Evolutionary conservation across 768 basidiomycete genomes (phyloP).

Genomic region (Boletus huronensis): DNA sequence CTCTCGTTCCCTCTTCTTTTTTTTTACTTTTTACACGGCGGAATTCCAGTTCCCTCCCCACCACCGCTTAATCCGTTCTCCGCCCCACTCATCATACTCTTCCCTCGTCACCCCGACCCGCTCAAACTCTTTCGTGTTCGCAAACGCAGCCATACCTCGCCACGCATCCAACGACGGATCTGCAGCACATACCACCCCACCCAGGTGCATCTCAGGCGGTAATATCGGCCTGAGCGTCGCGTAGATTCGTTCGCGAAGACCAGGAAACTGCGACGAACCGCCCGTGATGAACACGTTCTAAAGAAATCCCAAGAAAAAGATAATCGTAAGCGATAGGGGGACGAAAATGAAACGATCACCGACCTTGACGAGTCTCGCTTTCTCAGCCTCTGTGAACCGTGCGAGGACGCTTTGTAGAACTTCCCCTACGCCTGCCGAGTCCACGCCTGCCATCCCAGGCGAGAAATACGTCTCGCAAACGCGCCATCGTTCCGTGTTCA

Average conservation of each 20-base stretch:
- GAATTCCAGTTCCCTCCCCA: conserved; percentile 89
- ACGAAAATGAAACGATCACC: neutral
- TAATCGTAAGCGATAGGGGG: neutral
- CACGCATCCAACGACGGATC: conserved; percentile 80
- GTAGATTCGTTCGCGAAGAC: conserved; percentile 64
- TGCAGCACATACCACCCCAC: conserved; percentile 51
- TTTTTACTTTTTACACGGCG: conserved; percentile 3
- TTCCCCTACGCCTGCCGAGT: conserved; percentile 93
- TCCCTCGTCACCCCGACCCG: conserved; percentile 61
- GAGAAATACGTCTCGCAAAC: conserved; percentile 92
- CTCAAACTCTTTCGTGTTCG: conserved; percentile 51
- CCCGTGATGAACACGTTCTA: conserved; percentile 93
- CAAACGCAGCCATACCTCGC: conserved; percentile 87
- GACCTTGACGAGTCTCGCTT: conserved; percentile 74
- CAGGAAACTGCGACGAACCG: conserved; percentile 69
- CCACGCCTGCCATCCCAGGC: conserved; percentile 91
- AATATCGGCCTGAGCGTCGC: conserved; percentile 78
- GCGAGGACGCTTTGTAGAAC: conserved; percentile 80
- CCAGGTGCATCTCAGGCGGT: conserved; percentile 74
- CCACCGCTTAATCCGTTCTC: conserved; percentile 84
- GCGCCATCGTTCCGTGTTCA: conserved; percentile 87
- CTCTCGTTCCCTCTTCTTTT: neutral
- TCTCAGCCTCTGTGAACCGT: conserved; percentile 64
- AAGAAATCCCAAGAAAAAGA: neutral
- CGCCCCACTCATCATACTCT: conserved; percentile 90